Base-by-base conservation (phyloP, 192 early-diverging fungal species). In the Coemansia sp. region DNA sequence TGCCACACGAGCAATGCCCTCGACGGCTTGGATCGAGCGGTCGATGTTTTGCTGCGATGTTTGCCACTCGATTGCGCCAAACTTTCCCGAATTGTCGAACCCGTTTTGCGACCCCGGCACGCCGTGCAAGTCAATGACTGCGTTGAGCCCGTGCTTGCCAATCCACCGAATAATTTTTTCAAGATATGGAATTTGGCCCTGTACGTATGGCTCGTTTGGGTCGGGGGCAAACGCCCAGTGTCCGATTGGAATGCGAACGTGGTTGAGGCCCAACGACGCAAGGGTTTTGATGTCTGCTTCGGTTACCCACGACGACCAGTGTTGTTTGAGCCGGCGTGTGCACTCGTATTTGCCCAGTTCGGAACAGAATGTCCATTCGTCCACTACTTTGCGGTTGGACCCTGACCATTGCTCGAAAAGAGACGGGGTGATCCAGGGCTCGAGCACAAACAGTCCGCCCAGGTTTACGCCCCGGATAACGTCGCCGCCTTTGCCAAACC, bases 41-140 rank as follows among this genome's bases (percentile, higher is more conserved):
- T 84, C 65, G 25, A 87, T 85, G 64, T 88, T 86, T 10, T 53
- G 60, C 15, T 79, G 61, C 5, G 64, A 40, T 0, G 63, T 57
- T 36, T 77, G 78, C 82, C 82, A 87, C 10, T 65, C 65, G 20
- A 87, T 81, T 1, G 25, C 57, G 14, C 84, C 84, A 8, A 56
- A 61, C 12, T 58, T 64, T 3, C 86, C 86, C 11, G 81, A 83
- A 60, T 87, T 85, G 60, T 83, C 85, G 31, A 85, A 83, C 15
- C 86, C 86, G 55, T 87, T 87, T 55, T 87, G 86, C 38, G 86
- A 87, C 10, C 86, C 86, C 5, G 86, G 86, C 9, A 77, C 72
- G 12, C 86, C 86, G 46, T 87, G 86, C 17, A 87, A 60, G 52
- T 87, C 86, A 14, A 87, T 69, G 11, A 87, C 72, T 5, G 74